Conservation (phyloP, 1,284 basidiomycete species). For the Microbotryum violaceum region DNA sequence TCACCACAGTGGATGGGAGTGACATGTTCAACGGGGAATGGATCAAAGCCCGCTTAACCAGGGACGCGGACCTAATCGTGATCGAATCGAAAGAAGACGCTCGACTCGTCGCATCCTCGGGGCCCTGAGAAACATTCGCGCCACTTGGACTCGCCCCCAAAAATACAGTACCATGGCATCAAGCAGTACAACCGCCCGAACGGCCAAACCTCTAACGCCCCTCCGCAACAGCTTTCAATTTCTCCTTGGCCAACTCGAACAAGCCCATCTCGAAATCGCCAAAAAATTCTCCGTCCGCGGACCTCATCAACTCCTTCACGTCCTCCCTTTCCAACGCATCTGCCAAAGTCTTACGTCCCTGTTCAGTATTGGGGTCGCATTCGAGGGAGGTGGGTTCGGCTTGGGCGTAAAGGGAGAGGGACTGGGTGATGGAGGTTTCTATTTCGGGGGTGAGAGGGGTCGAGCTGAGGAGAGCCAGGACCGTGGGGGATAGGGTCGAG, state of each 20-base stretch:
- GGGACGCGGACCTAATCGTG: too few species aligned
- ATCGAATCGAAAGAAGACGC: too few species aligned
- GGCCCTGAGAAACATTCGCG: too few species aligned
- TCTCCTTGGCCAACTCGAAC: slow-evolving; percentile 26
- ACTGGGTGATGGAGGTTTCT: slow-evolving; percentile 20
- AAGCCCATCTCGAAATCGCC: slow-evolving; percentile 27
- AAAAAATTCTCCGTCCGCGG: slow-evolving; percentile 32
- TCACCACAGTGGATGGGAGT: slow-evolving; percentile 20
- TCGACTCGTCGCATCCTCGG: too few species aligned
- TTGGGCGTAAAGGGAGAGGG: slow-evolving; percentile 21
- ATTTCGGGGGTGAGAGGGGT: slow-evolving; percentile 23
- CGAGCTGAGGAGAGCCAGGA: slow-evolving; percentile 24
- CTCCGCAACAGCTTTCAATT: too few species aligned
- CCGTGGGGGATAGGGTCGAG: slow-evolving; percentile 28
- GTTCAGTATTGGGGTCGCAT: slow-evolving; percentile 12
- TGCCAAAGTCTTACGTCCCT: slow-evolving; percentile 17
- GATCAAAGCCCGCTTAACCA: slow-evolving; percentile 5
- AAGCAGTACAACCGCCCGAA: too few species aligned
- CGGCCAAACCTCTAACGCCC: too few species aligned
- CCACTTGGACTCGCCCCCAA: too few species aligned
- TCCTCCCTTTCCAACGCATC: slow-evolving; percentile 21
- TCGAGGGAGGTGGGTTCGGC: not conserved
- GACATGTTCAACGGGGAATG: slow-evolving; percentile 32
- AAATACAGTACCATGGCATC: too few species aligned
- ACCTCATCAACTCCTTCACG: slow-evolving; percentile 23